Base-by-base conservation (phyloP, 2,329 filamentous ascomycete genomes). In the Aspergillus jensenii region DNA sequence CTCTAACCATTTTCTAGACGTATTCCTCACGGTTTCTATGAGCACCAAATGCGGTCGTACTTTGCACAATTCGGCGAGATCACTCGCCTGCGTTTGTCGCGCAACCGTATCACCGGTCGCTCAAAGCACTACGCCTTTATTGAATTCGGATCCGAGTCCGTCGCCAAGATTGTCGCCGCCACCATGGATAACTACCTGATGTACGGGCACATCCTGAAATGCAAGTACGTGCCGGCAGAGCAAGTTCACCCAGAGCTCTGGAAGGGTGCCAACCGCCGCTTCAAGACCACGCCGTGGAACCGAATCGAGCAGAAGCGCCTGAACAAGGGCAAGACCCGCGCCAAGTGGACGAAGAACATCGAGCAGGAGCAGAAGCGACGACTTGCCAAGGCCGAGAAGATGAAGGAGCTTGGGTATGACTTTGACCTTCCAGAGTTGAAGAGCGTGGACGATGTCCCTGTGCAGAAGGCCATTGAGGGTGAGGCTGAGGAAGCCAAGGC, bases 111-210 rank as follows among this genome's bases (percentile, higher is more conserved):
- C 75, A 98, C 93, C 1, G 95, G 95, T 56, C 86, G 87, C 58
- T 92, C 90, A 73, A 96, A 95, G 81, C 95, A 98, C 81, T 96
- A 90, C 71, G 95, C 91, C 33, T 99, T 97, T 75, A 84, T 99
- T 70, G 91, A 99, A 77, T 99, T 99, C 70, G 78, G 78, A 2
- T 85, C 84, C 6, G 79, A 82, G 35, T 88, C 91, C 57, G 90
- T 92, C n/a, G 93, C 95, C 40, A 89, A 91, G 68, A 92, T 98
- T 66, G 93, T 96, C 31, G 89, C 91, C 50, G 90, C 92, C 78
- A 96, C 95, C 21, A 99, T 99, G 95, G 87, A 97, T 81, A 96
- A 93, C 78, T 99, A 99, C 77, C 86, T 98, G 40, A 84, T 99
- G 71, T 98, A 96, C 74, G 91, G 91, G 6, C 93, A 97, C 74